These are phyloP conservation scores for Rhipidocladum racemiflorum DNA, from an alignment of 176 grass and related monocot genomes.

Conservation along the genomic window DNA sequence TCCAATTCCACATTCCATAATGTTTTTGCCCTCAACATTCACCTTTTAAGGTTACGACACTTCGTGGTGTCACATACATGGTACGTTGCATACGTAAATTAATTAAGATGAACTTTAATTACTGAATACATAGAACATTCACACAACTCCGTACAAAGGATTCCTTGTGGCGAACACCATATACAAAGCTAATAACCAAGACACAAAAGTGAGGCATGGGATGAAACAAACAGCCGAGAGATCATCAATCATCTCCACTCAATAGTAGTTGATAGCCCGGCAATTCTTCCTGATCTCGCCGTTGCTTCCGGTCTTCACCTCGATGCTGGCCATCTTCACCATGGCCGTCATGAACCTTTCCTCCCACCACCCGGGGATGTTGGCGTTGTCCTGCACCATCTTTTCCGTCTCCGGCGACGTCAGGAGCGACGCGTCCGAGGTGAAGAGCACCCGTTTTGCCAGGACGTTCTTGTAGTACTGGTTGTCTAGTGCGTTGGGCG, in stretches of 20 bases:
- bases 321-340: conserved; percentile 42
- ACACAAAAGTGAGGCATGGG: background rate
- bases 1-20: too few species aligned
- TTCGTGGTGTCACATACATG: too few species aligned
- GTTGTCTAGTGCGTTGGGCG: conserved; percentile 25
- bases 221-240: background rate
- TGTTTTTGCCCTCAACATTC: too few species aligned
- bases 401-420: conserved; percentile 4
- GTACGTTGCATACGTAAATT: background rate
- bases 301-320: conserved; percentile 24
- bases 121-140: background rate
- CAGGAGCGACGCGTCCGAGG: conserved; percentile 39
- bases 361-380: conserved; percentile 26
- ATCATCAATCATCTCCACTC: background rate
- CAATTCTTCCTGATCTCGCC: conserved; percentile 48
- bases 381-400: conserved; percentile 23
- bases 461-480: conserved; percentile 45
- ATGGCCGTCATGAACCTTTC: conserved; percentile 34
- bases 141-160: background rate
- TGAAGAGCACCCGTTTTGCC: conserved; percentile 28
- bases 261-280: conserved; percentile 27
- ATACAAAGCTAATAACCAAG: background rate
- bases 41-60: too few species aligned
- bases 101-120: background rate
- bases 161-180: background rate